phyloP scores from a whole-genome alignment of 2,329 filamentous ascomycete genomes.

The Iodosphaeria phyllophila region DNA sequence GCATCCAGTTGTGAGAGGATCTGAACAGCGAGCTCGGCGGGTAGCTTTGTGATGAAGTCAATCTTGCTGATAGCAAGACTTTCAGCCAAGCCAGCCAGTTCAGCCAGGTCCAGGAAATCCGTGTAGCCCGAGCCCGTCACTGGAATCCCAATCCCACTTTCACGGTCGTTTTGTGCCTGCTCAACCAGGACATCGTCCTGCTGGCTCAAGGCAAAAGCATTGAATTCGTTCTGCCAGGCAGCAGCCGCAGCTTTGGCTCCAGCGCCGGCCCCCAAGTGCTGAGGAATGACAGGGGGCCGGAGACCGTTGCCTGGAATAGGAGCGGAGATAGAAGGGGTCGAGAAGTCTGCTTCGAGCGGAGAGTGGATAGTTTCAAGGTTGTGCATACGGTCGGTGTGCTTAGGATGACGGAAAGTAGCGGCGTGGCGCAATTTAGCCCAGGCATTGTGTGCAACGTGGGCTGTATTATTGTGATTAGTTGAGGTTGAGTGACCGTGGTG shows the following conservation, averaged over 20 bases:
- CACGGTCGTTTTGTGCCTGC: conserved; percentile 33
- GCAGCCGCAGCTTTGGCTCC: conserved; percentile 43
- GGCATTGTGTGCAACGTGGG: conserved; percentile 29
- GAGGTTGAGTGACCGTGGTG: conserved; percentile 15
- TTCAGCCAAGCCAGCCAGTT: conserved; percentile 14
- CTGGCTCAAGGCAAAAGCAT: conserved; percentile 13
- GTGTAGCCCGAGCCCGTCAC: conserved; percentile 23
- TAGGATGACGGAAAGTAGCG: conserved; percentile 28
- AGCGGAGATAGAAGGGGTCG: conserved; percentile 21
- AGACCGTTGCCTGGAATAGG: conserved; percentile 28
- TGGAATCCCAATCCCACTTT: conserved; percentile 46
- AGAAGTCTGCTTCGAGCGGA: conserved; percentile 14
- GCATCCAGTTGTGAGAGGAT: conserved; percentile 38
- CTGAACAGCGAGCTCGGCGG: conserved; percentile 38
- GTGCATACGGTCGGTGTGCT: conserved; percentile 25
- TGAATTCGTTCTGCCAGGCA: conserved; percentile 36
- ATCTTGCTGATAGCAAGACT: conserved; percentile 22
- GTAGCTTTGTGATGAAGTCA: conserved; percentile 38
- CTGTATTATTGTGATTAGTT: too few species aligned
- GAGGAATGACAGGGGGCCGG: conserved; percentile 41
- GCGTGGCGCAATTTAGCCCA: conserved; percentile 34
- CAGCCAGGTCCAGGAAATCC: conserved; percentile 11
- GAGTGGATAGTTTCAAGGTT: conserved; percentile 19
- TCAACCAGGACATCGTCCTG: conserved; percentile 27
- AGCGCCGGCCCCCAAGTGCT: conserved; percentile 38